Evolutionary conservation across 1,139 yeast genomes (phyloP).

Genomic region (Yamadazyma membranifaciens): DNA sequence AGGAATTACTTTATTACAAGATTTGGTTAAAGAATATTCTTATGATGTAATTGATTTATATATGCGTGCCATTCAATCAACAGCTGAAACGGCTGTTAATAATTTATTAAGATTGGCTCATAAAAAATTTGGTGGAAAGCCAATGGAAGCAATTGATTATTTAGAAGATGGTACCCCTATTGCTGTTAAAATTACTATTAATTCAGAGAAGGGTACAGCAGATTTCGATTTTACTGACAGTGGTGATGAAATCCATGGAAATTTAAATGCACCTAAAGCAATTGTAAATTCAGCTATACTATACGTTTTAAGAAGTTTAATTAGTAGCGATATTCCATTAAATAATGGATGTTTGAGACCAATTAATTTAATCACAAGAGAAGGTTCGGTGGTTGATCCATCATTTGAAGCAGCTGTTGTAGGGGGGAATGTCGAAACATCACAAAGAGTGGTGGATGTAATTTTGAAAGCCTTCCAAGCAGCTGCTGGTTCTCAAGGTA

Average conservation of each 20-base stretch:
- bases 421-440: slow-evolving; percentile 87
- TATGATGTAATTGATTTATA: slow-evolving; percentile 36
- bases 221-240: slow-evolving; percentile 41
- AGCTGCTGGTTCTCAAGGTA: slow-evolving; percentile 58
- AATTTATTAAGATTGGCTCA: slow-evolving; percentile 36
- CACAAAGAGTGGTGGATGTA: slow-evolving; percentile 81
- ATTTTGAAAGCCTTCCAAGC: slow-evolving; percentile 72
- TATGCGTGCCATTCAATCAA: slow-evolving; percentile 43
- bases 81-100: slow-evolving; percentile 43
- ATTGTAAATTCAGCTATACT: slow-evolving; percentile 79
- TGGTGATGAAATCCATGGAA: slow-evolving; percentile 45
- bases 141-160: slow-evolving; percentile 36
- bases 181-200: slow-evolving; percentile 32
- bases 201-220: slow-evolving; percentile 35
- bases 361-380: slow-evolving; percentile 61
- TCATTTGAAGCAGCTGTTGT: slow-evolving; percentile 79
- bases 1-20: slow-evolving; percentile 34
- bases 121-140: slow-evolving; percentile 34
- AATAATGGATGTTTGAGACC: slow-evolving; percentile 84
- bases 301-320: slow-evolving; percentile 72
- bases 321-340: slow-evolving; percentile 75
- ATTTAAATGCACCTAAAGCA: slow-evolving; percentile 54
- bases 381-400: slow-evolving; percentile 69
- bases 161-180: slow-evolving; percentile 48
- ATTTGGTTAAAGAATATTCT: slow-evolving; percentile 32